phyloP scores from a whole-genome alignment of 1,284 basidiomycete species.

The Boletus nobilissimus region DNA sequence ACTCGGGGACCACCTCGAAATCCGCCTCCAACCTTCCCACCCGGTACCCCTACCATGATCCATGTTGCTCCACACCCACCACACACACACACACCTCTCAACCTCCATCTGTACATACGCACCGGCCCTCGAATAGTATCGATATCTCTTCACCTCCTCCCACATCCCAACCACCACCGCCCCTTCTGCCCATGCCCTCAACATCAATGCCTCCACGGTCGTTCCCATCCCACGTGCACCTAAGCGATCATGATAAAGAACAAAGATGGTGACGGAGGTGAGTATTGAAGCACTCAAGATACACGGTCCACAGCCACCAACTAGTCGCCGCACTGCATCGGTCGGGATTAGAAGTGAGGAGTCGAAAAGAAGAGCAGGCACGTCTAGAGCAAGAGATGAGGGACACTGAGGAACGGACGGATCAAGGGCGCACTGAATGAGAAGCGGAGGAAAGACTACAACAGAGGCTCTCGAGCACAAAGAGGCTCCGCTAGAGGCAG shows the following conservation, averaged over 20 bases:
- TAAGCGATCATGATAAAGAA: slow-evolving; percentile 54
- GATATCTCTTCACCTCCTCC: slow-evolving; percentile 73
- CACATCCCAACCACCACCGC: slow-evolving; percentile 65
- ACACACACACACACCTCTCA: slow-evolving; percentile 60
- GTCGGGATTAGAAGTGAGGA: slow-evolving; percentile 68
- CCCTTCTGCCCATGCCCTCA: slow-evolving; percentile 58
- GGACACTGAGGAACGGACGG: slow-evolving; percentile 49
- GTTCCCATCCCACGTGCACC: slow-evolving; percentile 56
- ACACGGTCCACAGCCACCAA: slow-evolving; percentile 53
- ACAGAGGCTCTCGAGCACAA: slow-evolving; percentile 43
- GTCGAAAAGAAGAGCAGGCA: slow-evolving; percentile 62
- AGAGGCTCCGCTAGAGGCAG: slow-evolving; percentile 39
- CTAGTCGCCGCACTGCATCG: slow-evolving; percentile 50
- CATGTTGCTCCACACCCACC: slow-evolving; percentile 62
- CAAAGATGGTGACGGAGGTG: slow-evolving; percentile 67
- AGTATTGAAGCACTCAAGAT: slow-evolving; percentile 64
- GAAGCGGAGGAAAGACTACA: slow-evolving; percentile 49
- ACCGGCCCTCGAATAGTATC: slow-evolving; percentile 59
- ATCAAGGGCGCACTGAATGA: slow-evolving; percentile 45
- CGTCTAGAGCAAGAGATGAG: slow-evolving; percentile 54
- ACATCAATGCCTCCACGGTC: slow-evolving; percentile 70
- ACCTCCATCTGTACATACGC: slow-evolving; percentile 60
- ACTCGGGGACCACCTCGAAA: slow-evolving; percentile 69
- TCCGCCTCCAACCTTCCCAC: slow-evolving; percentile 61
- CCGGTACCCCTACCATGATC: slow-evolving; percentile 71